Evolutionary conservation across 768 basidiomycete species (phyloP).

Genomic region (Hygrocybe punicea): DNA sequence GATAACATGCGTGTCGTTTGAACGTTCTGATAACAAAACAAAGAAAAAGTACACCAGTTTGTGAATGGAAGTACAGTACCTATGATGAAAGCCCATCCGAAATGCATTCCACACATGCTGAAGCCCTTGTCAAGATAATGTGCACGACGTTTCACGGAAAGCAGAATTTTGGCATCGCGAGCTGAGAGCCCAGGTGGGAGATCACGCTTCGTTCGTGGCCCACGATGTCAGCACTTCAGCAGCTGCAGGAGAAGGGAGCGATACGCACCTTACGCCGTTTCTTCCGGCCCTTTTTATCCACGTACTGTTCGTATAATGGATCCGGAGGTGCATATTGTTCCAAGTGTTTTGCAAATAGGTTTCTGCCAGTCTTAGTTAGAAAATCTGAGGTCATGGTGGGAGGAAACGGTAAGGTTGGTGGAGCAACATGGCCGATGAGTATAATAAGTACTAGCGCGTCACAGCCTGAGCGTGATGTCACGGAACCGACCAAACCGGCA

Average conservation of each 20-base stretch:
- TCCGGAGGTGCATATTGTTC: slow-evolving; percentile 67
- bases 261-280: slow-evolving; percentile 53
- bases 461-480: background rate
- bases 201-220: slow-evolving; percentile 46
- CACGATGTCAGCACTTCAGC: background rate
- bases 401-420: background rate
- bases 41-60: background rate
- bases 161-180: slow-evolving; percentile 72
- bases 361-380: slow-evolving; percentile 48
- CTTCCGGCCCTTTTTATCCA: slow-evolving; percentile 53
- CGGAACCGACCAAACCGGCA: background rate
- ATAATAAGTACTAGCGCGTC: too few species aligned
- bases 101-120: slow-evolving; percentile 70
- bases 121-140: slow-evolving; percentile 89
- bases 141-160: slow-evolving; percentile 70
- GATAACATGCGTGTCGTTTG: background rate
- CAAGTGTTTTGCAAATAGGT: slow-evolving; percentile 62
- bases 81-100: slow-evolving; percentile 85
- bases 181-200: slow-evolving; percentile 72
- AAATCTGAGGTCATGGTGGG: slow-evolving; percentile 18
- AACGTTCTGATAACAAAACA: background rate
- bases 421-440: background rate
- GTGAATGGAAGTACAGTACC: slow-evolving; percentile 18
- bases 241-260: background rate
- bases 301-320: slow-evolving; percentile 67